Percentiles rank a stretch among this genome's conserved stretches.
phyloP scores from a whole-genome alignment of 305 asterid genomes.

The Salvia sclarea region DNA sequence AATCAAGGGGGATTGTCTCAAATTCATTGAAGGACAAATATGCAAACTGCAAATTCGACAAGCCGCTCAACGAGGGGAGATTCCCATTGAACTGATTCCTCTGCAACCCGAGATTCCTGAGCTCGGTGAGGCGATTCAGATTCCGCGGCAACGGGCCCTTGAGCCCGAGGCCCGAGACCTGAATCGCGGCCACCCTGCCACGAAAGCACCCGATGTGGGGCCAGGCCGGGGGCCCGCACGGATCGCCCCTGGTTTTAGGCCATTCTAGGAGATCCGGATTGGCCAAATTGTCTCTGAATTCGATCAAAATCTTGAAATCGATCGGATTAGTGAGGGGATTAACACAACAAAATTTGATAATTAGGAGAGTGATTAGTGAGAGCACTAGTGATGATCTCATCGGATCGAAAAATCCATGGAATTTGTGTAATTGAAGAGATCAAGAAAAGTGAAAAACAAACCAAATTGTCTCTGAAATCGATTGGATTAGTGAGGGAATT shows the following conservation, averaged over 20 bases:
- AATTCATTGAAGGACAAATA: slow-evolving; percentile 63
- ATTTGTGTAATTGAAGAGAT: too few relatives aligned
- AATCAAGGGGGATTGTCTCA: slow-evolving; percentile 67
- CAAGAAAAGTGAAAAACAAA: too few relatives aligned
- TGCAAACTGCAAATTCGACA: slow-evolving; percentile 57
- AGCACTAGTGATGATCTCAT: too few relatives aligned
- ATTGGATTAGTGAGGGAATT: slow-evolving; percentile 48
- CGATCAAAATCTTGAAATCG: slow-evolving; percentile 63
- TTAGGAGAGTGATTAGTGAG: slow-evolving; percentile 22
- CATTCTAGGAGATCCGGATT: slow-evolving; percentile 69
- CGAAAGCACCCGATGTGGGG: slow-evolving; percentile 61
- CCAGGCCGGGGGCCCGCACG: slow-evolving; percentile 88
- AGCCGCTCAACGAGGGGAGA: slow-evolving; percentile 69
- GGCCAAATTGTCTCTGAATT: slow-evolving; percentile 56
- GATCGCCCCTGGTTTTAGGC: slow-evolving; percentile 63
- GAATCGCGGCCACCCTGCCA: slow-evolving; percentile 76
- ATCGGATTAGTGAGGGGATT: slow-evolving; percentile 48
- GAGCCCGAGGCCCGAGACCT: slow-evolving; percentile 64
- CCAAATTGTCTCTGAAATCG: slow-evolving; percentile 59
- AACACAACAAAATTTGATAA: slow-evolving; percentile 44
- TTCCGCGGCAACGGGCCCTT: slow-evolving; percentile 67
- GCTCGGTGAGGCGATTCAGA: slow-evolving; percentile 53
- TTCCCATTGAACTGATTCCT: slow-evolving; percentile 56
- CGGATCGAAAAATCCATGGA: too few relatives aligned
- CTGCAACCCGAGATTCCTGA: slow-evolving; percentile 62